Evolutionary conservation across 208 protist species (phyloP).

Genomic region (Trypanosoma rangeli): DNA sequence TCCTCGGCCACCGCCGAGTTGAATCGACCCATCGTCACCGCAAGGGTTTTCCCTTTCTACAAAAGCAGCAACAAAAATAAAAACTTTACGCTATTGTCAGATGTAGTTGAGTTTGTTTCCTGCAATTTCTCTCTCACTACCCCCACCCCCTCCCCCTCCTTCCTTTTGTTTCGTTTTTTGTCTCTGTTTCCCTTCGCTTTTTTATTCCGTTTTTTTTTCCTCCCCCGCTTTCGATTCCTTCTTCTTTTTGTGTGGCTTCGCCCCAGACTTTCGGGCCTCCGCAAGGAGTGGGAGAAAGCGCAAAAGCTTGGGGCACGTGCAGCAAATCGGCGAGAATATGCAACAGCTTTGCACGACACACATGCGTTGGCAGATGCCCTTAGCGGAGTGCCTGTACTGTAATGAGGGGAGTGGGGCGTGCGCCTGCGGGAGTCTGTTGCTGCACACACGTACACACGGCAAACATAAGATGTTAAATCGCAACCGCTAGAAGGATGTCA

Average conservation of each 20-base stretch:
- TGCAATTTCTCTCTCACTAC: conserved; percentile 2
- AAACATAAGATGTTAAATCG: background rate
- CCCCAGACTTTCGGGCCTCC: background rate
- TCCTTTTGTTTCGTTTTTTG: background rate
- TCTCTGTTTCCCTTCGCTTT: too few relatives aligned
- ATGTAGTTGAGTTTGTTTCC: conserved; percentile 15
- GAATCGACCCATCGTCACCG: conserved; percentile 10
- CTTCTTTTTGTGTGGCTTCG: background rate
- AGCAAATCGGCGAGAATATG: background rate
- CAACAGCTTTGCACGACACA: background rate
- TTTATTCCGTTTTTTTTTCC: conserved; percentile 3
- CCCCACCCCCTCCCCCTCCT: conserved; percentile 1
- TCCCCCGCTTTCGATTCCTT: background rate
- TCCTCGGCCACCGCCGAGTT: conserved; percentile 44
- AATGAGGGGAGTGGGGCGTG: background rate
- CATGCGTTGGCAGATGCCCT: too few relatives aligned
- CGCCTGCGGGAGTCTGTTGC: too few relatives aligned
- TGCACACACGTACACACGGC: background rate
- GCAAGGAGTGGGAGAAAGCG: background rate
- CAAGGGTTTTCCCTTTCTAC: background rate
- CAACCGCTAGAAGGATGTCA: too few relatives aligned
- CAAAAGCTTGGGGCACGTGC: background rate
- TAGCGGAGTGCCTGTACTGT: too few relatives aligned
- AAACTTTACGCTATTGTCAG: background rate
- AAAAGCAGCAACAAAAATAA: background rate